Evolutionary conservation across 2,329 filamentous ascomycete species (phyloP), one percentile per base, ranked within the genome.

Genomic region (Anthostomella pinea): DNA sequence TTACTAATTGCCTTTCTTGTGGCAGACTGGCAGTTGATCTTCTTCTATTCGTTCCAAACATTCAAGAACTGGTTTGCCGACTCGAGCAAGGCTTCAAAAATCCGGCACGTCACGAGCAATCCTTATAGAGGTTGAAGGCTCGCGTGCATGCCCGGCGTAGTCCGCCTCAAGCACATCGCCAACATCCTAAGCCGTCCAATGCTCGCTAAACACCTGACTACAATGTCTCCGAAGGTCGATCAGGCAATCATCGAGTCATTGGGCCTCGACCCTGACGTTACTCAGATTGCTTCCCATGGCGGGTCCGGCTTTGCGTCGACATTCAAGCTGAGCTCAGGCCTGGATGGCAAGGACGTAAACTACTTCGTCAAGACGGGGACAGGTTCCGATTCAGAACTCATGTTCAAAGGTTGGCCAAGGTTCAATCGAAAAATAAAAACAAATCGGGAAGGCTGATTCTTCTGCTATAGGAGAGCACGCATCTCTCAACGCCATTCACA

Each of bases 401-500:
- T 90, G 85, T 89, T 90, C 55, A 65, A 69, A 62, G 84, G 81
- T 81, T 39, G 45, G 55, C 11, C 26, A 11, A 15, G 29, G 23
- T 33, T 47, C 24, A 47, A 8, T n/a, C n/a, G 9, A 19, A 20
- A n/a, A n/a, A n/a, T n/a, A n/a, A n/a, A n/a, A n/a, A n/a, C n/a
- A n/a, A n/a, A n/a, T n/a, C n/a, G n/a, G n/a, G n/a, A n/a, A n/a
- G n/a, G n/a, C n/a, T n/a, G n/a, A n/a, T n/a, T n/a, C n/a, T n/a
- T n/a, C n/a, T n/a, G n/a, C 6, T 16, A 29, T 53, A 78, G 87
- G 90, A 42, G 91, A 96, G 63, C 83, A 88, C 57, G 77, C 78
- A 32, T 94, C 87, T 3, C 77, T 96, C 36, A 90, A 89, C 56
- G 86, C 88, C 35, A 86, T 97, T 48, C 76, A 88, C 57, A 56